Conservation (phyloP, 106 monocot genomes). For the Amphibolis antarctica region DNA sequence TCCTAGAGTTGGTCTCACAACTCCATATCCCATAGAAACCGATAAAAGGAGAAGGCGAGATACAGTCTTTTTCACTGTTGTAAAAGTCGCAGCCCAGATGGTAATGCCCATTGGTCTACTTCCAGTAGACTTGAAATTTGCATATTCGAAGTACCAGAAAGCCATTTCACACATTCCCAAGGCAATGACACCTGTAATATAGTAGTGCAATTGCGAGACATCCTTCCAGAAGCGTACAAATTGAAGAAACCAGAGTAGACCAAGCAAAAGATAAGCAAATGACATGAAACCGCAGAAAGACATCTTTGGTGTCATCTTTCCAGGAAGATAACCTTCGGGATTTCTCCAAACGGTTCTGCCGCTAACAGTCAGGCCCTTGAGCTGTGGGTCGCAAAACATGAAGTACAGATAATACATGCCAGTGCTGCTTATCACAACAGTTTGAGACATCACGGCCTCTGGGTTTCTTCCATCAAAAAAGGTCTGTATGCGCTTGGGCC, state of each 20-base stretch:
- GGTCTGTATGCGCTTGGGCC: constrained; percentile 86
- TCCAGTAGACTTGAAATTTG: constrained; percentile 88
- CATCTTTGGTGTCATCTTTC: constrained; percentile 93
- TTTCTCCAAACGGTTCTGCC: constrained; percentile 96
- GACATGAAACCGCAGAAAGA: constrained; percentile 90
- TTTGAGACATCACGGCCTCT: constrained; percentile 54
- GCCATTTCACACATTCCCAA: constrained; percentile 99
- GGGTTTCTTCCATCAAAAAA: constrained; percentile 71
- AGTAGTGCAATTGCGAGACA: constrained; percentile 81
- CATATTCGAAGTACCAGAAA: constrained; percentile 98
- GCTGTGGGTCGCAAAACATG: constrained; percentile 90
- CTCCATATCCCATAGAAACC: constrained; percentile 98
- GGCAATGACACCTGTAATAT: constrained; percentile 83
- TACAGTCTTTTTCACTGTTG: constrained; percentile 87
- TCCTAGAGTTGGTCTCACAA: constrained; percentile 69
- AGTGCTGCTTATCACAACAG: constrained; percentile 49
- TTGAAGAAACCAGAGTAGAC: constrained; percentile 81
- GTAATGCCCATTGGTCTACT: constrained; percentile 85
- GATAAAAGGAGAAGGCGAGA: constrained; percentile 87
- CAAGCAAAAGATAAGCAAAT: constrained; percentile 82
- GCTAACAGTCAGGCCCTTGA: constrained; percentile 50
- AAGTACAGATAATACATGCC: constrained; percentile 99
- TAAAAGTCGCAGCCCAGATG: constrained; percentile 86
- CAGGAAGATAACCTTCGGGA: constrained; percentile 84
- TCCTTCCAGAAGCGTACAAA: constrained; percentile 84